Evolutionary conservation across 139 green algal species (phyloP), one percentile per base, ranked within the genome.

Genomic region (Coccomyxa sp.): DNA sequence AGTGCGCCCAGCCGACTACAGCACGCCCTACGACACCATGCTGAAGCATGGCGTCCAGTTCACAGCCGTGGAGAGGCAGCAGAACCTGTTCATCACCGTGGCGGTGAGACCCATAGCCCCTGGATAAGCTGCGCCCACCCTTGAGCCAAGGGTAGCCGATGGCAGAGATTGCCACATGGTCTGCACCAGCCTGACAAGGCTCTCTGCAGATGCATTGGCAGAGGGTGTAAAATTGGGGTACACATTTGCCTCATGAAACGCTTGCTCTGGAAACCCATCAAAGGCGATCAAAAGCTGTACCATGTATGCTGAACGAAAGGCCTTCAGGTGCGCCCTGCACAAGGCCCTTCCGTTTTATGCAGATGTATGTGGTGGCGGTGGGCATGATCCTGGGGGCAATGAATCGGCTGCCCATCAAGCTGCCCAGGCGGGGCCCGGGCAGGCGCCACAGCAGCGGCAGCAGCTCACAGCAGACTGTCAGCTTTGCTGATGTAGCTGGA

Each of bases 401-500:
- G 33, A 93, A 88, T 77, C 86, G 89, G 31, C 83, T 95, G 77
- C 88, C 88, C 9, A 33, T 94, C 39, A 91, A 88, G 75, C 77
- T 92, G 50, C 86, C 83, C 18, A 82, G 89, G 76, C 75, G 80
- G 6, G 82, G 73, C 8, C 73, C 82, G 1, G 75, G 80, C 72
- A 68, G 76, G 29, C 72, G 82, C 35, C 50, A 90, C 81, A 39
- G 78, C 64, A 68, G 54, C 14, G 83, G 80, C 16, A 75, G 71
- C 27, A 77, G 39, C 54, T 79, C 78, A 7, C n/a, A 36, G 27
- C 78, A 88, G 71, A 86, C 80, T 8, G 75, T 93, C 33, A 86
- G 81, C 2, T 97, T 97, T 90, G 91, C 88, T 71, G 93, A 97
- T 70, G 92, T 97, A 73, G 93, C 93, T 31, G 93, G 93, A 0